phyloP scores from a whole-genome alignment of 768 basidiomycete genomes.

The Phylloporus arenicola region DNA sequence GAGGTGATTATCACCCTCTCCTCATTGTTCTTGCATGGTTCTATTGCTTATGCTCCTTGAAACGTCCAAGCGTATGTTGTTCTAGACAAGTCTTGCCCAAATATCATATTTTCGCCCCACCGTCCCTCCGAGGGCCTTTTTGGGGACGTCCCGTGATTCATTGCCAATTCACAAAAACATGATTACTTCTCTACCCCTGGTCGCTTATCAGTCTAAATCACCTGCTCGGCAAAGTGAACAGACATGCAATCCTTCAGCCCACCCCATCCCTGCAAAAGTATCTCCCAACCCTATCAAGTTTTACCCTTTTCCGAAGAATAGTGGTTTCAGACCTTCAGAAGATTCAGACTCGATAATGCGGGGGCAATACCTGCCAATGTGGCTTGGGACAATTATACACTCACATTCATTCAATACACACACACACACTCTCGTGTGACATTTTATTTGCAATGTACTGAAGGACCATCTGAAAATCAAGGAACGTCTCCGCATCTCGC shows the following conservation, averaged over 20 bases:
- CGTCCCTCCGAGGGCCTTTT: too few relatives aligned
- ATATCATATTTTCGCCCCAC: too few relatives aligned
- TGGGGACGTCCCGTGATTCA: too few relatives aligned
- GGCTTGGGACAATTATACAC: not conserved
- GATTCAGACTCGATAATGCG: not conserved
- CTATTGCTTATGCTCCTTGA: not conserved
- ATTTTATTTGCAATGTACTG: not conserved
- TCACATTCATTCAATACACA: not conserved
- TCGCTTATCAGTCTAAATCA: conserved; percentile 8
- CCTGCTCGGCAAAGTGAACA: not conserved
- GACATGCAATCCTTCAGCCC: not conserved
- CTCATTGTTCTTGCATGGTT: not conserved
- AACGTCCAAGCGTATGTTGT: not conserved
- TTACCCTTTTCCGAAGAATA: not conserved
- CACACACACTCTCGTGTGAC: conserved; percentile 5
- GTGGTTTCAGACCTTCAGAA: not conserved
- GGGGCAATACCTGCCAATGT: not conserved
- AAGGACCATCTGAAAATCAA: conserved; percentile 1
- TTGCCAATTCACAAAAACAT: not conserved
- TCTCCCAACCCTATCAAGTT: not conserved
- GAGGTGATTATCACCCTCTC: not conserved
- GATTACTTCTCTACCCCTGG: conserved; percentile 1
- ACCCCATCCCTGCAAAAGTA: conserved; percentile 8
- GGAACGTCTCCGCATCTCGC: conserved; percentile 4
- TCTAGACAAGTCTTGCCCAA: too few relatives aligned